Base-by-base conservation (phyloP, 331 rosid genomes). In the Prunus yedoensis region DNA sequence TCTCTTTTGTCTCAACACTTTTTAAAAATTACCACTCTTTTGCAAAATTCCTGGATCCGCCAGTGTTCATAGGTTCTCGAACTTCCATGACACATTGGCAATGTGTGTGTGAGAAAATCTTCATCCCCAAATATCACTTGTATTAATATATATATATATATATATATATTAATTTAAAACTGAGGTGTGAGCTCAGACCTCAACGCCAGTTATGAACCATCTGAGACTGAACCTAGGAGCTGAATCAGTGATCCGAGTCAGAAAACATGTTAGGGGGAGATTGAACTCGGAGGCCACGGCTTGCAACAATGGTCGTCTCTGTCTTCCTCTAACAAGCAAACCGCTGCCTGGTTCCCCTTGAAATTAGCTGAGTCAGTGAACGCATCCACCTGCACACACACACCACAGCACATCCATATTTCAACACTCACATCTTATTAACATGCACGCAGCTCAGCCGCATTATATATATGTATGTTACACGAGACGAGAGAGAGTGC, bases 281-380 rank as follows among this genome's bases (percentile, higher is more conserved):
- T 91, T 89, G 85, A 91, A 91, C 88, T 91, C 94, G 0, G 86
- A 17, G 1, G 92, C 90, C 18, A 83, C 69, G 0, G 70, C 68
- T 81, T 83, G 94, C 68, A 89, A 68, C 88, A 91, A 0, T 57
- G 6, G 2, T 78, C 77, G 1, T 86, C 92, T 45, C 77, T 86
- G 52, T 87, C 82, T 63, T 23, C 23, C 23, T 89, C 91, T 20
- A 91, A 68, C 6, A 91, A 38, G 74, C 92, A 89, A 41, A 91
- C 91, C 0, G 88, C 94, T 10, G 94, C 94, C 1, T 89, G 87
- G 47, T 89, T 89, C 18, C 97, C 97, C 47, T 84, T 84, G 86
- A 91, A 87, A 23, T 23, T 23, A 9, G 92, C 78, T 4, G 84
- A 81, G 23, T 84, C 89, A 2, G 91, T 79, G 85, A 89, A 91